Conservation (phyloP, 2,329 filamentous ascomycete species). For the Hysterium pulicare region DNA sequence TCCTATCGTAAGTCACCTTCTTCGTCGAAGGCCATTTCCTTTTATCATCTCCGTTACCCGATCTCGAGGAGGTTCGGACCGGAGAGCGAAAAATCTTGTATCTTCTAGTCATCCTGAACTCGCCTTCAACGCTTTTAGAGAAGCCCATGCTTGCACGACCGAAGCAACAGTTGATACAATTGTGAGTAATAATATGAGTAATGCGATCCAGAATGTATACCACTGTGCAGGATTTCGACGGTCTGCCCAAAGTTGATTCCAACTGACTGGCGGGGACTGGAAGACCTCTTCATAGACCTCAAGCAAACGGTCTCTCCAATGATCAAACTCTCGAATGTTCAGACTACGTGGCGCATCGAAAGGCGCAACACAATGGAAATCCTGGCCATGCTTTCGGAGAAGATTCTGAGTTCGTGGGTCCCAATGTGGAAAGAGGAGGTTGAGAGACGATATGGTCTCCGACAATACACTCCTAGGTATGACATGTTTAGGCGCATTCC, state of each 20-base stretch:
- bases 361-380: background rate
- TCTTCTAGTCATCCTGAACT: too few species aligned
- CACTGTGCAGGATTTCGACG: background rate
- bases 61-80: too few species aligned
- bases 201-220: background rate
- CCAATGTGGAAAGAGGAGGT: background rate
- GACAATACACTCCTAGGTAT: background rate
- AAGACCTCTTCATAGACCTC: background rate
- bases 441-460: background rate
- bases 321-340: background rate
- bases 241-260: background rate
- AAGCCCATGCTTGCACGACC: background rate
- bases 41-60: too few species aligned
- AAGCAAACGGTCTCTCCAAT: background rate
- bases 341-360: background rate
- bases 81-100: too few species aligned
- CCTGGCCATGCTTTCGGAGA: background rate
- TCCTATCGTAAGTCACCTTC: too few species aligned
- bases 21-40: too few species aligned
- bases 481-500: background rate
- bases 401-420: background rate
- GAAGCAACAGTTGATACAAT: background rate
- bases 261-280: background rate
- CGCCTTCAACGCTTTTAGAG: background rate
- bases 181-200: background rate